Conservation (phyloP, 768 basidiomycete species). For the Collybiopsis confluens region DNA sequence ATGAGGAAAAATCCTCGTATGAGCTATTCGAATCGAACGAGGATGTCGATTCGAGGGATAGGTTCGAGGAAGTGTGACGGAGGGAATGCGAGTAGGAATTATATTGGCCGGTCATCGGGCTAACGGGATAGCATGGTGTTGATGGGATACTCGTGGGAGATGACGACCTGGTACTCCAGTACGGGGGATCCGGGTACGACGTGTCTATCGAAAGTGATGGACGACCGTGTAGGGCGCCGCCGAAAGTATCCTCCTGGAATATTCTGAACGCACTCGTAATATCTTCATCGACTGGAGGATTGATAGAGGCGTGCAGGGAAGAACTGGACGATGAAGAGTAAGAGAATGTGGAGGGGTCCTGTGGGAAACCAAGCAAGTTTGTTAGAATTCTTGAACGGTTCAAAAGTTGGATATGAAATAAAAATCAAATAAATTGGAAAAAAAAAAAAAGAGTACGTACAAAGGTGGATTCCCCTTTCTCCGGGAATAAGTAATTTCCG, state of each 20-base stretch:
- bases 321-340: constrained; percentile 33
- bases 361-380: too few relatives aligned
- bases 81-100: constrained; percentile 11
- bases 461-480: constrained; percentile 43
- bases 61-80: constrained; percentile 27
- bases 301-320: constrained; percentile 24
- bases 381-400: too few relatives aligned
- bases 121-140: constrained; percentile 32
- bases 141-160: constrained; percentile 41
- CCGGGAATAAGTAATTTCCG: constrained; percentile 23
- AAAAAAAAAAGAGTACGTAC: constrained; percentile 34
- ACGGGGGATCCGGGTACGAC: constrained; percentile 18
- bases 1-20: constrained; percentile 9
- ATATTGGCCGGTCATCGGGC: constrained; percentile 25
- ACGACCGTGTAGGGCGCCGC: not conserved
- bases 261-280: not conserved
- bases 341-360: constrained; percentile 45
- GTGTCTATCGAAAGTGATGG: constrained; percentile 37
- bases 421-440: too few relatives aligned
- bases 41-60: constrained; percentile 21
- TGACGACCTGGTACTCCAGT: constrained; percentile 27
- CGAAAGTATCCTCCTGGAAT: not conserved
- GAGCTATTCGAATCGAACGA: constrained; percentile 9
- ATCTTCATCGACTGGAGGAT: constrained; percentile 1
- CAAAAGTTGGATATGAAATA: too few relatives aligned